phyloP scores from a whole-genome alignment of 495 filamentous ascomycete species.

The Penicillium tannophilum region DNA sequence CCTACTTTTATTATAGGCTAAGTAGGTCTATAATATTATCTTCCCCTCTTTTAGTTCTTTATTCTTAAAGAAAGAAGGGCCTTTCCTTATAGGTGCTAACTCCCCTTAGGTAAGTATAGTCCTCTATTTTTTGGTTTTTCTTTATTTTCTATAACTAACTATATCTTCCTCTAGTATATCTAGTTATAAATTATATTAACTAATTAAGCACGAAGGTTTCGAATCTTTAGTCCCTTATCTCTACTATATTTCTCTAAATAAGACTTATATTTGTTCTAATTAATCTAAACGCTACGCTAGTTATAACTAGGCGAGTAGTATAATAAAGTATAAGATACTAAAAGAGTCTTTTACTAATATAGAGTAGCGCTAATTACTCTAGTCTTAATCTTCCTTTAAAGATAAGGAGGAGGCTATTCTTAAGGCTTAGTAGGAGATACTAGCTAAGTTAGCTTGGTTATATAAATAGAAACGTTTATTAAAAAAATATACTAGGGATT shows the following conservation, averaged over 20 bases:
- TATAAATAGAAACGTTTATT: background rate
- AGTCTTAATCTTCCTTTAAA: background rate
- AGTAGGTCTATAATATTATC: conserved; percentile 8
- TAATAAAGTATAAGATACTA: conserved; percentile 2
- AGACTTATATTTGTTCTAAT: background rate
- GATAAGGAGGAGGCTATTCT: background rate
- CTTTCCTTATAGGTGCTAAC: background rate
- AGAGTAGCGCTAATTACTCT: too few species aligned
- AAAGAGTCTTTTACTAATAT: background rate
- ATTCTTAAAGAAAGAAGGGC: background rate
- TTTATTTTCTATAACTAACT: background rate
- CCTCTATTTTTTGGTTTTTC: background rate
- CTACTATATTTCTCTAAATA: conserved; percentile 3
- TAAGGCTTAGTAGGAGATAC: background rate
- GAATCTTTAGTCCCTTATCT: background rate
- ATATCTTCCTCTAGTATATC: background rate
- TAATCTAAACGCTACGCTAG: background rate
- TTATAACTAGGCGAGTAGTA: background rate
- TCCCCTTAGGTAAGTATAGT: background rate
- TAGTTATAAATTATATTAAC: conserved; percentile 3
- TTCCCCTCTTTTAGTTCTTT: background rate
- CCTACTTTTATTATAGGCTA: background rate
- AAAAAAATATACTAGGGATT: background rate
- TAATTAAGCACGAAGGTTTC: conserved; percentile 3
- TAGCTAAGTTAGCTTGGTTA: background rate